phyloP scores from a whole-genome alignment of 176 grass and related monocot species.

The Oryza officinalis region DNA sequence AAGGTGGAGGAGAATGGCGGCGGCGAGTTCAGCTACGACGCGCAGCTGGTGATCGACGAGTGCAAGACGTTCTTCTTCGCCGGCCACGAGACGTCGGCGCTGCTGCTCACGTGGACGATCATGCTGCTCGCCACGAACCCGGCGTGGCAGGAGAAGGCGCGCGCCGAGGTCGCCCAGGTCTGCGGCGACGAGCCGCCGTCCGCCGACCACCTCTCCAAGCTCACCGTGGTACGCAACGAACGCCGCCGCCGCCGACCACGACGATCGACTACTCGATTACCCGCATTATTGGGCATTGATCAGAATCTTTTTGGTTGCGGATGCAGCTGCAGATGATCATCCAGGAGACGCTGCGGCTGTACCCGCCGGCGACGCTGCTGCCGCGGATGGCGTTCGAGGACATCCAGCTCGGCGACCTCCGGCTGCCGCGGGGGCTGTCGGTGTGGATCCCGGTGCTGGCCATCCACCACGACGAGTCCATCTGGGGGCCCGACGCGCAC shows the following conservation, averaged over 20 bases:
- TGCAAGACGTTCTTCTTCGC: slow-evolving; percentile 99
- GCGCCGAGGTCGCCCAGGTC: slow-evolving; percentile 65
- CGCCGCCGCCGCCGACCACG: too few relatives aligned
- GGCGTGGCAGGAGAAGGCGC: slow-evolving; percentile 73
- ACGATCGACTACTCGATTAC: too few relatives aligned
- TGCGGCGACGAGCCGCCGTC: slow-evolving; percentile 61
- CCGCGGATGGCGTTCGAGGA: slow-evolving; percentile 95
- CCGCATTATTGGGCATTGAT: not conserved
- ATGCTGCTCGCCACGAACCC: slow-evolving; percentile 90
- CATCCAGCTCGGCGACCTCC: slow-evolving; percentile 57
- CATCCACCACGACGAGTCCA: slow-evolving; percentile 77
- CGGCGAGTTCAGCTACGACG: slow-evolving; percentile 60
- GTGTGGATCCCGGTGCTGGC: slow-evolving; percentile 92
- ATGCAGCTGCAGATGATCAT: slow-evolving; percentile 95
- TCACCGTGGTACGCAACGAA: slow-evolving; percentile 55
- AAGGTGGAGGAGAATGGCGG: not conserved
- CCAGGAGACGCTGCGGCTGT: slow-evolving; percentile 72
- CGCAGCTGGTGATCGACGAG: slow-evolving; percentile 81
- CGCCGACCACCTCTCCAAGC: slow-evolving; percentile 74
- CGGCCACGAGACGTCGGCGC: slow-evolving; percentile 83
- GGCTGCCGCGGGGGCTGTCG: slow-evolving; percentile 70
- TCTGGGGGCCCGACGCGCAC: slow-evolving; percentile 79
- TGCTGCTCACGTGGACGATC: slow-evolving; percentile 87
- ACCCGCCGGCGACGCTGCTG: slow-evolving; percentile 81
- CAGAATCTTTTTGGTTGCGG: not conserved